Base-by-base conservation (phyloP, 805 yeast genomes). In the Ogataea chonburiensis region DNA sequence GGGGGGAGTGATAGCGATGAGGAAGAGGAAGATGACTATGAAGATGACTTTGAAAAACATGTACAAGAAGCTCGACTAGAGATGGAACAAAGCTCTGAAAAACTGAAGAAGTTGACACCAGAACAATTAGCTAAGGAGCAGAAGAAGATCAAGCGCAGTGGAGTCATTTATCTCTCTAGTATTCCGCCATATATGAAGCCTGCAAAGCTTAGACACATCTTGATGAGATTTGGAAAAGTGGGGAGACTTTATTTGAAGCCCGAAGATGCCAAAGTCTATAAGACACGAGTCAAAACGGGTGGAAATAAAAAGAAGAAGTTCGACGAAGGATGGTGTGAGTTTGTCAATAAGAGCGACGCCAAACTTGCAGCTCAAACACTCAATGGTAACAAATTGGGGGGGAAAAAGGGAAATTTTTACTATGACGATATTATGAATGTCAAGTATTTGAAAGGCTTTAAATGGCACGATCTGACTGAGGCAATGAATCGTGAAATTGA, bases 171-270 rank as follows among this genome's bases (percentile, higher is more conserved):
- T 50, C 61, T 93, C 3, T 88, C 97, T 0, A 75, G 81, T 32
- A 75, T 93, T 7, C 98, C 98, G 0, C 98, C 98, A 17, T 93
- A 84, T 56, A 93, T 93, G 98, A 89, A 89, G 57, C 98, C 98
- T 1, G 77, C 82, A 2, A 93, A 88, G 57, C 68, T 93, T 63
- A 73, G 95, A 51, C 93, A 88, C 34, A 74, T 93, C 9, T 66
- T 93, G 21, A 61, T 79, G 4, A 68, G 86, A 43, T 93, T 91
- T 63, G 98, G 98, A 8, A 79, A 77, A 41, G 72, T 91, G n/a
- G 95, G 86, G 51, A 70, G 98, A 46, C 65, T 93, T 5, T 93
- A 83, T 56, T 63, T 93, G 45, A 83, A 87, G 47, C 96, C 95
- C 11, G 98, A 93, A 59, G 85, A 82, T 45, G 71, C 78, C 7